phyloP scores from a whole-genome alignment of 176 grass and related monocot genomes.

The Secale cereale region DNA sequence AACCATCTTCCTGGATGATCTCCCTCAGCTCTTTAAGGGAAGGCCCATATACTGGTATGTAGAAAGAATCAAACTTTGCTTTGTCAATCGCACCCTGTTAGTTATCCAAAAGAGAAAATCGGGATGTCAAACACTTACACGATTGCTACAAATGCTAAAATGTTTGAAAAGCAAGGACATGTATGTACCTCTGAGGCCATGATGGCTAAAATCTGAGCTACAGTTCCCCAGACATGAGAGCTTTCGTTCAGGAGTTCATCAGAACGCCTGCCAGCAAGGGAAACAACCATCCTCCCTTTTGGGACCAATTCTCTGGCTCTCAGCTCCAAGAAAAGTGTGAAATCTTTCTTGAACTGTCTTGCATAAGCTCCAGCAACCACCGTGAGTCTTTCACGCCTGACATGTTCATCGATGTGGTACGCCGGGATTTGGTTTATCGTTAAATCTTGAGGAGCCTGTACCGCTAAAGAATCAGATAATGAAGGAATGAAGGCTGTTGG shows the following conservation, averaged over 20 bases:
- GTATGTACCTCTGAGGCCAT: background rate
- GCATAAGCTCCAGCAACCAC: background rate
- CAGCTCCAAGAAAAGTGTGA: background rate
- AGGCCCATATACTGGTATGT: background rate
- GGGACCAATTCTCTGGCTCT: background rate
- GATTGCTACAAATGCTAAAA: background rate
- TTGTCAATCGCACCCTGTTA: conserved; percentile 1
- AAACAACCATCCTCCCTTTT: background rate
- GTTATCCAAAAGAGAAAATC: background rate
- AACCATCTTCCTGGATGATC: conserved; percentile 7
- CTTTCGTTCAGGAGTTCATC: background rate
- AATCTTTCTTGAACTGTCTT: conserved; percentile 13
- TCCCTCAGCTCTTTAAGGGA: background rate
- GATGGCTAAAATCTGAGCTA: background rate
- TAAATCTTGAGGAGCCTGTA: background rate
- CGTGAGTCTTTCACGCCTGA: background rate
- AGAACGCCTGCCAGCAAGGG: background rate
- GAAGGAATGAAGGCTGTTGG: background rate
- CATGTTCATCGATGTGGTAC: background rate
- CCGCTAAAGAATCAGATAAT: background rate
- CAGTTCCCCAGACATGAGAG: background rate
- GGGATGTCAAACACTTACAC: background rate
- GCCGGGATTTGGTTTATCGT: background rate
- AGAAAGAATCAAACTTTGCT: conserved; percentile 14
- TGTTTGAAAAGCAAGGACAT: background rate